A percentile compares a stretch with the other conserved stretches of the same genome.
These are phyloP conservation scores for Pythium chondricola DNA, from an alignment of 352 stramenopile genomes.

Conservation along the genomic window DNA sequence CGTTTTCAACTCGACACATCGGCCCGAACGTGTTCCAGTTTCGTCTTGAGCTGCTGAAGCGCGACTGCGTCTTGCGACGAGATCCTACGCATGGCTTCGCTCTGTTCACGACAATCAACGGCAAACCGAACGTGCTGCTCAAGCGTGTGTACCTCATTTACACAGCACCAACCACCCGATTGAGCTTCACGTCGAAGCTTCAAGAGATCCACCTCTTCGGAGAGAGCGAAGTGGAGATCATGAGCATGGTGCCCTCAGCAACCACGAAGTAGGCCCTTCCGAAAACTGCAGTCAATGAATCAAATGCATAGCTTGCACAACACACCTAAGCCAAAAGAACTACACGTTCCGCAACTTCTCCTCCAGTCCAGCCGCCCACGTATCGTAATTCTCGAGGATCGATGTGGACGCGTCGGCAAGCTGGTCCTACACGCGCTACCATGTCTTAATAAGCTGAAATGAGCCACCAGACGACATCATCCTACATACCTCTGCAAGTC, in stretches of 20 bases:
- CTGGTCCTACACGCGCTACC: too few relatives aligned
- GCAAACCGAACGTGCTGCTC: conserved; percentile 42
- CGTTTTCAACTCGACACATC: conserved; percentile 32
- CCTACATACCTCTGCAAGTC: conserved; percentile 18
- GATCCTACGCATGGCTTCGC: conserved; percentile 28
- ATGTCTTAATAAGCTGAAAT: too few relatives aligned
- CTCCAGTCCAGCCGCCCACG: conserved; percentile 41
- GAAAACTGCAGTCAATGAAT: not conserved
- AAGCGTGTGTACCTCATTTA: conserved; percentile 49
- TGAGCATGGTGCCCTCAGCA: conserved; percentile 1
- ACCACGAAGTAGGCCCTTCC: not conserved
- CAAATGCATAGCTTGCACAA: conserved; percentile 3
- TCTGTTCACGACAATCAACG: conserved; percentile 51
- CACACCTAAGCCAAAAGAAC: conserved; percentile 12
- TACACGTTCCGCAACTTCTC: conserved; percentile 40
- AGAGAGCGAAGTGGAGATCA: conserved; percentile 29
- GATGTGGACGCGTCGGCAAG: too few relatives aligned
- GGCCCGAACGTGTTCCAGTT: conserved; percentile 43
- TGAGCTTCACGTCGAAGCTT: conserved; percentile 28
- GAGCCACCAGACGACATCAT: too few relatives aligned
- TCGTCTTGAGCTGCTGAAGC: conserved; percentile 34
- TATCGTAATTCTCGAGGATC: conserved; percentile 49
- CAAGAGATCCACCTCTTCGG: conserved; percentile 34
- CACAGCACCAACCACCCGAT: conserved; percentile 20
- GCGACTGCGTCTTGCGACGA: conserved; percentile 43